A percentile compares a stretch with the other conserved stretches of the same genome.
Conservation (phyloP, 1,139 yeast genomes). For the Yamadazyma pseudoaaseri region DNA sequence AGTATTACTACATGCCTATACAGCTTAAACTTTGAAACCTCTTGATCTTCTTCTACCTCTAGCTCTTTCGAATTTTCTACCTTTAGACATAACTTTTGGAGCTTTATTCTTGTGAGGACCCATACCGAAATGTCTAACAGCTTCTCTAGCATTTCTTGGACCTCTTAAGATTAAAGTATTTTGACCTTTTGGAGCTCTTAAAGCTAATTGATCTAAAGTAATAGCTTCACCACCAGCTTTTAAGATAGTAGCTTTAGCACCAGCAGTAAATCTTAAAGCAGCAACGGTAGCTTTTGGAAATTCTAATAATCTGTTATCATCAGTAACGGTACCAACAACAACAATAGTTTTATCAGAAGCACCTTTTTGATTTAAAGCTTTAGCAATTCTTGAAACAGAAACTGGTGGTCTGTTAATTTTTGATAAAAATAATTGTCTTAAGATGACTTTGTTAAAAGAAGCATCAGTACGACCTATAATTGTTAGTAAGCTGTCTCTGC, state of each 20-base stretch:
- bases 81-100: constrained; percentile 95
- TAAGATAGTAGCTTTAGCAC: constrained; percentile 96
- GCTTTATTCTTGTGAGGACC: constrained; percentile 99
- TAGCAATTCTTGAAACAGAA: constrained; percentile 86
- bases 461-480: constrained; percentile 95
- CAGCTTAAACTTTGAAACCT: constrained; percentile 98
- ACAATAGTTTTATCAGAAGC: constrained; percentile 91
- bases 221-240: constrained; percentile 99
- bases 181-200: constrained; percentile 99
- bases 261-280: constrained; percentile 98
- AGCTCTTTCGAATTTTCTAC: constrained; percentile 99
- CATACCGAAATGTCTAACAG: constrained; percentile 99
- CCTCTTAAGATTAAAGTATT: constrained; percentile 98
- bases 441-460: constrained; percentile 96
- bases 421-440: constrained; percentile 92
- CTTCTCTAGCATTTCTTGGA: constrained; percentile 98
- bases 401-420: constrained; percentile 99
- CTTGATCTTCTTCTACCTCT: constrained; percentile 99
- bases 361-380: constrained; percentile 81
- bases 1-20: constrained; percentile 5
- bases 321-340: constrained; percentile 99
- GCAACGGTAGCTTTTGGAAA: constrained; percentile 98
- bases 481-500: constrained; percentile 51
- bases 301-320: constrained; percentile 90
- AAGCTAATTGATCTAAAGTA: constrained; percentile 98